Base-by-base conservation (phyloP, 1,284 basidiomycete species). In the Ceratobasidium sp. region DNA sequence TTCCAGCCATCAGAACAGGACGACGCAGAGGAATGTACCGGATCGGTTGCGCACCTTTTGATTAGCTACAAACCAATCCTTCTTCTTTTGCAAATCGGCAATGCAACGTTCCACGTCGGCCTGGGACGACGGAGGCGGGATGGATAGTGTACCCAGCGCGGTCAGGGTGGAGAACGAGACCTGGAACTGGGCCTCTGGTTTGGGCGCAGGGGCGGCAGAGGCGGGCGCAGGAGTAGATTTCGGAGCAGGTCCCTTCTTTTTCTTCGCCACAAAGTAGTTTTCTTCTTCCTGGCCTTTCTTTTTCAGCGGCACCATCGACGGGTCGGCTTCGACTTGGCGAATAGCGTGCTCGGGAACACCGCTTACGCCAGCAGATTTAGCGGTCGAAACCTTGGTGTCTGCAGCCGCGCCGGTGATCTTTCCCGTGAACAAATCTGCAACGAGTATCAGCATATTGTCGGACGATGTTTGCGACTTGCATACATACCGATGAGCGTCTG, bases 1-100 rank as follows among this genome's bases (percentile, higher is more conserved):
- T 39, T 39, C n/a, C 28, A 32, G 28, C 58, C 12, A 32, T 61
- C n/a, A 69, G 23, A 60, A 65, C 78, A 50, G 6, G 76, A 76
- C 81, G 81, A 79, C 81, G 80, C 53, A 84, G 84, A 76, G 82
- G 81, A 23, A 21, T 23, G 21, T 45, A 18, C 34, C 21, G 18
- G 65, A 57, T 55, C 52, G 81, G 60, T 81, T 41, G 21, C 53
- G 16, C 46, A 69, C 65, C 53, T 69, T 83, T 78, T 86, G 84
- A 81, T 88, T 87, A 74, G 84, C 84, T 79, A 93, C 89, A 80
- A 91, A 98, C 96, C 96, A 99, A 52, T 91, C 87, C 82, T 94
- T 96, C 87, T 99, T 99, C 71, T 89, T 93, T 82, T 92, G 92
- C 72, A 99, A 85, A 79, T 98, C 94, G 78, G 94, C 91, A 74